phyloP scores from a whole-genome alignment of 169 alveolate species.

The Babesia ovis region DNA sequence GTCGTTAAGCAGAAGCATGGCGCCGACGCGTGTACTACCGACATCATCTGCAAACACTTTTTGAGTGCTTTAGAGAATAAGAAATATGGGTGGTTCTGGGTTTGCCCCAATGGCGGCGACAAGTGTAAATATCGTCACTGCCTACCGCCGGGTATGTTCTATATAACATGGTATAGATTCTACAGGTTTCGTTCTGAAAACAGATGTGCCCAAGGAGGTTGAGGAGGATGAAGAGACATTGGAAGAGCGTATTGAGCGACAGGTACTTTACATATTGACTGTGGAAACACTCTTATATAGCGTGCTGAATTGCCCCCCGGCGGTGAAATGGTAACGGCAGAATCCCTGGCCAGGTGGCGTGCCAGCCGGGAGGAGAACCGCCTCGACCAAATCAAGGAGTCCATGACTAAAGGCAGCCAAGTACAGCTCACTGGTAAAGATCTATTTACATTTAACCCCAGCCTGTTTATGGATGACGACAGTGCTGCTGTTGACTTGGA shows the following conservation, averaged over 20 bases:
- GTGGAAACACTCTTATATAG: not conserved
- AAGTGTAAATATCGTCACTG: constrained; percentile 96
- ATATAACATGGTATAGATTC: not conserved
- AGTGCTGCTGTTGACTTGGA: constrained; percentile 68
- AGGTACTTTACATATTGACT: constrained; percentile 19
- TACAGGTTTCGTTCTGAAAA: constrained; percentile 52
- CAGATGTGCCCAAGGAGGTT: constrained; percentile 63
- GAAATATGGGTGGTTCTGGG: constrained; percentile 99
- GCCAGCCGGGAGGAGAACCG: constrained; percentile 53
- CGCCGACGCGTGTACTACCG: constrained; percentile 80
- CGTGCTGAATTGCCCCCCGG: constrained; percentile 66
- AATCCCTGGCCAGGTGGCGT: constrained; percentile 58
- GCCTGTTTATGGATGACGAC: constrained; percentile 71
- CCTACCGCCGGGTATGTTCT: constrained; percentile 92
- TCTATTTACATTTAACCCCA: constrained; percentile 68
- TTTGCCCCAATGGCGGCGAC: constrained; percentile 98
- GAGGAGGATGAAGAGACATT: constrained; percentile 70
- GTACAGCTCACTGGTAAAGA: constrained; percentile 67
- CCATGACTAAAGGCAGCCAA: constrained; percentile 49
- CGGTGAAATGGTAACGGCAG: constrained; percentile 69
- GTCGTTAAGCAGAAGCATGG: constrained; percentile 82
- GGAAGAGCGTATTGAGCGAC: constrained; percentile 68
- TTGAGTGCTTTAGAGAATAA: constrained; percentile 94
- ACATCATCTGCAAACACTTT: constrained; percentile 93
- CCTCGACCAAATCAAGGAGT: constrained; percentile 57